Evolutionary conservation across 2,329 filamentous ascomycete species (phyloP), one percentile per base, ranked within the genome.

Genomic region (Cryphonectria japonica): DNA sequence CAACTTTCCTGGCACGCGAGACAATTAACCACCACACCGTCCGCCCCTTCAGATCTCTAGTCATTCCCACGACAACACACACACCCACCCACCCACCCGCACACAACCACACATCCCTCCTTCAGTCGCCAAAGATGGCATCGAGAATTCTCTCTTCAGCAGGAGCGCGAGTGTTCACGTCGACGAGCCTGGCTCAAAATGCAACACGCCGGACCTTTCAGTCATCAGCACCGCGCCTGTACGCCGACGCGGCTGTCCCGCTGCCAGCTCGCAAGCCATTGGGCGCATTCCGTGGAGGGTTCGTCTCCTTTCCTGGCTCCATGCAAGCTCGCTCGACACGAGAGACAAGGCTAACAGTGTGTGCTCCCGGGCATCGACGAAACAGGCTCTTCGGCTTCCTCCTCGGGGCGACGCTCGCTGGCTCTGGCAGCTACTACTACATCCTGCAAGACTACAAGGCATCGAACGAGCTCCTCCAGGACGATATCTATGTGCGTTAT

Each of bases 391-490:
- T 97, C 77, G 95, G 95, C 67, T 98, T 98, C 85, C 90, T 98
- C 66, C 86, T 96, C 74, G 95, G 95, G 75, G 91, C 92, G 73
- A 91, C 92, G 63, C 85, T 94, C 67, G 91, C 95, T 61, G 94
- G 94, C 77, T 88, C 88, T 67, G 91, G 89, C 71, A 92, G 97
- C 77, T 98, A 98, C 85, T 94, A 93, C 81, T 98, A 98, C 82
- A 89, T 97, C 75, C 84, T 98, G 77, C 90, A 95, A 80, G 95
- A 98, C 82, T 98, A 98, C 86, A 94, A 94, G 84, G 87, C 94
- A 60, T 93, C 94, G 76, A 98, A 98, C 84, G 93, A 97, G 83
- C 88, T 98, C 78, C 85, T 98, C 82, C 95, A 92, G 73, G 94
- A 97, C 83, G 95, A 98, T 83, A 97, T 98, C 81, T 95, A 95